Conservation (phyloP, 169 alveolate genomes). For the Plasmodium billcollinsi region DNA sequence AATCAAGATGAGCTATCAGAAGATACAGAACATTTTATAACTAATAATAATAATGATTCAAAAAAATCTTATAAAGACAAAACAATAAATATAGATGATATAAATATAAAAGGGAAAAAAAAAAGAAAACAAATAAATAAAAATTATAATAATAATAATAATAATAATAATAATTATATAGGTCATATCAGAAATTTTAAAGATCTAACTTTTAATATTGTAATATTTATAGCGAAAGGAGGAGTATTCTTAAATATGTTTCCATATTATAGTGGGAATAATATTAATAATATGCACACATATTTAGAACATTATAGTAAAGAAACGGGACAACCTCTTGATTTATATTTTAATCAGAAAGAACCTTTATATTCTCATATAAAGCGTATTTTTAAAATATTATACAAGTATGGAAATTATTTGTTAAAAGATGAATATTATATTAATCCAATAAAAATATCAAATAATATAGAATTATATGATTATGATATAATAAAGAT, state of each 20-base stretch:
- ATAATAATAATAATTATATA: conserved; percentile 30
- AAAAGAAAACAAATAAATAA: neutral
- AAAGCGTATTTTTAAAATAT: conserved; percentile 48
- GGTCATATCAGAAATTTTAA: conserved; percentile 69
- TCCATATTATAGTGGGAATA: conserved; percentile 75
- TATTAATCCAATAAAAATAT: conserved; percentile 42
- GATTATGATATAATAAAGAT: conserved; percentile 60
- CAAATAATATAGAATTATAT: conserved; percentile 60
- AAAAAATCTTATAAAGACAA: neutral
- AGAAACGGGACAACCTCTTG: conserved; percentile 77
- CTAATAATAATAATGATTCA: neutral
- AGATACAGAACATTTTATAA: neutral
- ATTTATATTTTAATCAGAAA: conserved; percentile 66
- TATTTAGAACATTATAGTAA: conserved; percentile 75
- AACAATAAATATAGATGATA: neutral
- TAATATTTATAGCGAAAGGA: conserved; percentile 68
- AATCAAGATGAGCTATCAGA: neutral
- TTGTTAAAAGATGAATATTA: conserved; percentile 33
- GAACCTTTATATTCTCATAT: conserved; percentile 77
- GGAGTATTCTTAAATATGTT: conserved; percentile 64
- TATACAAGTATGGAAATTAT: conserved; percentile 62
- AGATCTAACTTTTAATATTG: conserved; percentile 56
- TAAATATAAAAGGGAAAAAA: conserved; percentile 5
- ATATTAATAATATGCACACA: conserved; percentile 47
- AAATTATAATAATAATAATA: too few species aligned